A percentile compares a stretch with the other conserved stretches of the same genome.
Evolutionary conservation across 2,329 filamentous ascomycete species (phyloP).

Genomic region (Fulvia fulva): DNA sequence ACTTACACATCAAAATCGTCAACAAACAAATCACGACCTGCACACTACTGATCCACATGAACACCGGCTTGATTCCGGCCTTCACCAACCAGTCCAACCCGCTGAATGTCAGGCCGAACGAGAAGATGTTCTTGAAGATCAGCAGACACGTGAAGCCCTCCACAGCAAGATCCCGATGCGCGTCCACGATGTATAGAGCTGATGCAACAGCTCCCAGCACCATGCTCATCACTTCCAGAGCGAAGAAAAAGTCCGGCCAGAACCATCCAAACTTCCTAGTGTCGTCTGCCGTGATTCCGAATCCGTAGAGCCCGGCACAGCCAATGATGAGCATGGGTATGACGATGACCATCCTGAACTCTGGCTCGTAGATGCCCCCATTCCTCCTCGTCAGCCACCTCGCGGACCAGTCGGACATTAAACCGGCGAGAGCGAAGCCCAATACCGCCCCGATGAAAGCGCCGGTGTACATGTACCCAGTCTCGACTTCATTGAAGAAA

Average conservation of each 20-base stretch:
- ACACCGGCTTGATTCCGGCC: constrained; percentile 59
- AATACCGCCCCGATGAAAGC: constrained; percentile 78
- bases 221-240: constrained; percentile 81
- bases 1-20: constrained; percentile 76
- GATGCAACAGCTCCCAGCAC: constrained; percentile 84
- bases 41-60: constrained; percentile 69
- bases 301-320: constrained; percentile 76
- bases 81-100: constrained; percentile 77
- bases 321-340: constrained; percentile 77
- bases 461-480: constrained; percentile 82
- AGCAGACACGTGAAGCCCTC: constrained; percentile 87
- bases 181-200: constrained; percentile 86
- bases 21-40: constrained; percentile 73
- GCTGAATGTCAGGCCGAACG: constrained; percentile 76
- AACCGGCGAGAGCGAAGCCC: constrained; percentile 72
- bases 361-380: constrained; percentile 80
- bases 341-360: constrained; percentile 81
- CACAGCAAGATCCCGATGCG: constrained; percentile 78
- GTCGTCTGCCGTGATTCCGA: constrained; percentile 65
- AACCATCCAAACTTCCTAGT: constrained; percentile 63
- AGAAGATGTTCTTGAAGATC: constrained; percentile 94
- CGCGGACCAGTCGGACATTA: constrained; percentile 69
- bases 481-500: constrained; percentile 75
- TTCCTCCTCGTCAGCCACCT: constrained; percentile 69
- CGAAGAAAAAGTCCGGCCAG: constrained; percentile 77